Base-by-base conservation (phyloP, 129 eudicot genomes). In the Ambrosia trifida region DNA sequence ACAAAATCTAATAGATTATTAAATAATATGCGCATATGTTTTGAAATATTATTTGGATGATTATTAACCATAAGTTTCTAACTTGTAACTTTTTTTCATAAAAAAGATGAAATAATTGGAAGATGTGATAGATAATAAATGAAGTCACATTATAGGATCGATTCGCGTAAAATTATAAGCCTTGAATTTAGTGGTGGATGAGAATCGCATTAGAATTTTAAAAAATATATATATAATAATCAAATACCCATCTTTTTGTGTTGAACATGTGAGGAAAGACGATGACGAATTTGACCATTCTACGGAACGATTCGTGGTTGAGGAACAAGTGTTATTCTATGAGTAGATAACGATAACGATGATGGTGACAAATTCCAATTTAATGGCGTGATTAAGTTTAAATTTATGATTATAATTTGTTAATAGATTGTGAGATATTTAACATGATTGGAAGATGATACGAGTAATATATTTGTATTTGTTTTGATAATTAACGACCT, bases 111-210 rank as follows among this genome's bases (percentile, higher is more conserved):
- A 24, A 24, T 1, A 24, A 24, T n/a, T 35, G 77, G 51, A 18
- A 4, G 60, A 73, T n/a, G 50, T 46, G 77, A 72, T 61, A 19
- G 70, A 72, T 45, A 68, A 67, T 58, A 32, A 76, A 68, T 76
- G 24, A 68, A 46, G 69, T 68, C 80, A 76, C 80, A n/a, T 57
- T 68, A 58, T n/a, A 44, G 51, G 41, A 54, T 75, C 31, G 36
- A 43, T 54, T 67, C 63, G 19, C 13, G 33, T 49, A 45, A 69
- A 47, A 11, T 68, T 33, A 11, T 57, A 19, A 76, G 69, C 74
- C 74, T 67, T 45, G 69, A 75, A 67, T 66, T 54, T 45, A 18
- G 74, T 58, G 9, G 69, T 68, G 63, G 69, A 68, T 76, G 54
- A 76, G 46, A 76, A 46, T 69, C 32, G 20, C 38, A 58, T 60